Evolutionary conservation across 108 stramenopile species (phyloP).

Genomic region (Pseudonitzschia multiseries): DNA sequence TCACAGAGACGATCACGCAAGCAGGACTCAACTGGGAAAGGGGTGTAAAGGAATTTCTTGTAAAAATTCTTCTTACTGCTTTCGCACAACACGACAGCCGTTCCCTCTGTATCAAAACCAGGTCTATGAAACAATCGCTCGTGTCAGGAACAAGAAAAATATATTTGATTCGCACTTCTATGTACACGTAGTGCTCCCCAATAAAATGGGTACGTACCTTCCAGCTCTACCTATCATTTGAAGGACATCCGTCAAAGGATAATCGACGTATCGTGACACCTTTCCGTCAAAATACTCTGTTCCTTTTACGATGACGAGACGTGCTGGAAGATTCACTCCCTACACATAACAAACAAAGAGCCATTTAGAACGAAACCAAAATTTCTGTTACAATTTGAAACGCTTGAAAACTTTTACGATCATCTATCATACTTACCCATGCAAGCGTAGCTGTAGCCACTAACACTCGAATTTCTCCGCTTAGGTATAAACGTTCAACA

Average conservation of each 20-base stretch:
- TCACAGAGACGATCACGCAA: constrained; percentile 84
- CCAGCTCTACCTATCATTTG: constrained; percentile 99
- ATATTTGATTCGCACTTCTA: not conserved
- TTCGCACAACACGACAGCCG: constrained; percentile 93
- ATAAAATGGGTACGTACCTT: not conserved
- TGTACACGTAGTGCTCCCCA: not conserved
- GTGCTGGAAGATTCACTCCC: constrained; percentile 96
- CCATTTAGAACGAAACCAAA: constrained; percentile 50
- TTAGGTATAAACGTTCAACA: constrained; percentile 91
- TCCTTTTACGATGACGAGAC: constrained; percentile 80
- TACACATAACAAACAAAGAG: constrained; percentile 60
- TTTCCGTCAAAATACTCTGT: constrained; percentile 99
- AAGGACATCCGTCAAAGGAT: constrained; percentile 97
- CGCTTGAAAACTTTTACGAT: not conserved
- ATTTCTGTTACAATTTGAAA: not conserved
- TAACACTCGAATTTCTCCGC: constrained; percentile 92
- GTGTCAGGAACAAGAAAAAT: constrained; percentile 14
- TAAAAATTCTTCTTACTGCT: constrained; percentile 97
- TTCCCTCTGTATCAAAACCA: constrained; percentile 92
- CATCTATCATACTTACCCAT: constrained; percentile 27
- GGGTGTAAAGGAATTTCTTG: constrained; percentile 97
- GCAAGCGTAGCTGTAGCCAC: constrained; percentile 76
- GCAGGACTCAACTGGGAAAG: constrained; percentile 99
- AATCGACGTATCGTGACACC: constrained; percentile 91
- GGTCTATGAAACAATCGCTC: constrained; percentile 50